Percentiles rank a stretch among this genome's conserved stretches.
Conservation (phyloP, 2,329 filamentous ascomycete genomes). For the Cercospora canescens region DNA sequence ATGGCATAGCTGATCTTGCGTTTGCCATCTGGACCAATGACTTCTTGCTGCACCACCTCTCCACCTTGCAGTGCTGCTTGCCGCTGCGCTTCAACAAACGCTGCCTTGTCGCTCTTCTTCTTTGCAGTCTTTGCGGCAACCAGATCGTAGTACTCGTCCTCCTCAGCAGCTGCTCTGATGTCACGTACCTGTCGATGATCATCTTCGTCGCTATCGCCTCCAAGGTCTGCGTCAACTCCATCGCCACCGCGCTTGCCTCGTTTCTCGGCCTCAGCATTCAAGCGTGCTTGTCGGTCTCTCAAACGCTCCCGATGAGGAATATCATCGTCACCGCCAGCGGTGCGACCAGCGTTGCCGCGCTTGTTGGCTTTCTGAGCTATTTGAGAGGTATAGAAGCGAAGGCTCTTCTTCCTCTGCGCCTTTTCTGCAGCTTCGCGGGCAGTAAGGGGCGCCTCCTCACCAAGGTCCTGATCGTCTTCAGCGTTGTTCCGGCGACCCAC, state of each 20-base stretch:
- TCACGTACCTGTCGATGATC: conserved; percentile 57
- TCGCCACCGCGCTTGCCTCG: conserved; percentile 67
- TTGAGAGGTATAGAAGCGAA: conserved; percentile 97
- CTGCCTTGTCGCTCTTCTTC: conserved; percentile 75
- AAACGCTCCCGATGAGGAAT: conserved; percentile 87
- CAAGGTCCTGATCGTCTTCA: conserved; percentile 82
- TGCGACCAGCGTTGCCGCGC: conserved; percentile 69
- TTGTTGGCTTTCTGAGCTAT: conserved; percentile 93
- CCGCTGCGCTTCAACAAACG: conserved; percentile 58
- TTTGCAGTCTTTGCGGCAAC: conserved; percentile 66
- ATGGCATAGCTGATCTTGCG: conserved; percentile 91
- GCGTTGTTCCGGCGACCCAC: conserved; percentile 35
- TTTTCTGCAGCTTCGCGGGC: conserved; percentile 82
- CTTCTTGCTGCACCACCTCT: conserved; percentile 66
- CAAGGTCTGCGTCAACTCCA: conserved; percentile 63
- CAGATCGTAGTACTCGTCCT: conserved; percentile 87
- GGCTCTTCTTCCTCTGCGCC: conserved; percentile 81
- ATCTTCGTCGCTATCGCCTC: conserved; percentile 69
- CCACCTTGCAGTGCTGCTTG: conserved; percentile 58
- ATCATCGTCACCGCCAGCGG: conserved; percentile 77
- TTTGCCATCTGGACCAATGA: conserved; percentile 80
- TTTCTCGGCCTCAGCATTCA: conserved; percentile 85
- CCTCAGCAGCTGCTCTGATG: conserved; percentile 49
- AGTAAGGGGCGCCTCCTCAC: conserved; percentile 81
- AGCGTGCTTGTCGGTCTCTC: conserved; percentile 78